Base-by-base conservation (phyloP, 1,139 yeast species). In the Candida freyschussii region DNA sequence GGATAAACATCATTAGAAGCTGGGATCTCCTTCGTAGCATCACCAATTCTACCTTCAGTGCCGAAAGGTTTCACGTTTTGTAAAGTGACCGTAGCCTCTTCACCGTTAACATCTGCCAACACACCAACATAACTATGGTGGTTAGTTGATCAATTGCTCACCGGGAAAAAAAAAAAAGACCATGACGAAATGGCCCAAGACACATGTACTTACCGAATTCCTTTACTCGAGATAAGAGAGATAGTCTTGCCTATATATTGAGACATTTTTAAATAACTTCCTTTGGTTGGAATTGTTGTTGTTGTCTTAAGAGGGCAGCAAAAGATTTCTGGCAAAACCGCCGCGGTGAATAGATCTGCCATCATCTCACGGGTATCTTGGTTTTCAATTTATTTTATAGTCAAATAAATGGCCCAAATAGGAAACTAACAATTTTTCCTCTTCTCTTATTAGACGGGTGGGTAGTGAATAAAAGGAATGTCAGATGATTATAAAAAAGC, bases 241-340 rank as follows among this genome's bases (percentile, higher is more conserved):
- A 91, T 89, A 36, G 94, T 83, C 60, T 86, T 87, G 18, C 98
- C 99, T 50, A 86, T 80, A 59, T 81, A 86, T 52, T 84, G 86
- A 29, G 95, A 81, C 94, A 84, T 84, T 24, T n/a, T 17, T 24
- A 4, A 12, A 24, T 12, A 10, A 7, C 23, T 21, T 19, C 9
- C 29, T 9, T 17, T 25, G 26, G 12, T 21, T 13, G n/a, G 13
- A 8, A 7, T 21, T 21, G 24, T 18, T 18, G 10, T 18, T 18
- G 21, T 18, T 11, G 21, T n/a, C n/a, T n/a, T n/a, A n/a, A n/a
- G n/a, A n/a, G n/a, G n/a, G n/a, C n/a, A n/a, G n/a, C n/a, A n/a
- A n/a, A n/a, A n/a, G n/a, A n/a, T n/a, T n/a, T n/a, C n/a, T n/a
- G n/a, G n/a, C n/a, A n/a, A n/a, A n/a, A n/a, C n/a, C n/a, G n/a